phyloP scores from a whole-genome alignment of 495 filamentous ascomycete species.

The Penicilliopsis zonata region DNA sequence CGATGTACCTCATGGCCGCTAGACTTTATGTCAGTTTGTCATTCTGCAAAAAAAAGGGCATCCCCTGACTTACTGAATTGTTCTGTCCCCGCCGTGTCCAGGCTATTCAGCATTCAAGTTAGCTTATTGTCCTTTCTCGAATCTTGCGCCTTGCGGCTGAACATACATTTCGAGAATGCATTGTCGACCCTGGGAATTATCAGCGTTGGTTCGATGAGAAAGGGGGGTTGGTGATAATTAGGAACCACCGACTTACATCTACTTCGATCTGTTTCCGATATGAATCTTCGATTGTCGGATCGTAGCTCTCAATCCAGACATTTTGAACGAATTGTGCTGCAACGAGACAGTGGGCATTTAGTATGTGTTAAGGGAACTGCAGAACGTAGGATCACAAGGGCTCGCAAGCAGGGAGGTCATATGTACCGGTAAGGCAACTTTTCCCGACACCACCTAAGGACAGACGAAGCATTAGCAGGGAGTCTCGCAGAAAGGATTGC shows the following conservation, averaged over 20 bases:
- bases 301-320: constrained; percentile 98
- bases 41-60: constrained; percentile 4
- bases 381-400: constrained; percentile 1
- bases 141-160: not conserved
- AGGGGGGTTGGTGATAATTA: constrained; percentile 14
- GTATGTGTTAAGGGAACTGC: constrained; percentile 10
- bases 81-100: constrained; percentile 96
- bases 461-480: constrained; percentile 4
- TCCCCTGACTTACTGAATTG: constrained; percentile 71
- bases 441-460: constrained; percentile 86
- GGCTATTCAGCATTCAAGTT: constrained; percentile 31
- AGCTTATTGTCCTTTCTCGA: constrained; percentile 1
- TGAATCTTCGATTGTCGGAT: constrained; percentile 97
- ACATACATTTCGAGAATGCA: constrained; percentile 91
- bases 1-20: constrained; percentile 62
- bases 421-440: constrained; percentile 90
- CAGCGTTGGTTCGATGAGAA: constrained; percentile 7
- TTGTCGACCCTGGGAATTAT: constrained; percentile 64
- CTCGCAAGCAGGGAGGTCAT: constrained; percentile 2
- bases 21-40: constrained; percentile 20
- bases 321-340: constrained; percentile 98
- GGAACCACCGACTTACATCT: constrained; percentile 79
- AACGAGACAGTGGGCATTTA: constrained; percentile 7
- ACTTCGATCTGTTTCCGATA: constrained; percentile 91
- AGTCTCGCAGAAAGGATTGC: no score